A percentile compares a stretch with the other conserved stretches of the same genome.
These are phyloP conservation scores for Amorphotheca resinae DNA, from an alignment of 495 filamentous ascomycete species.

Conservation along the genomic window DNA sequence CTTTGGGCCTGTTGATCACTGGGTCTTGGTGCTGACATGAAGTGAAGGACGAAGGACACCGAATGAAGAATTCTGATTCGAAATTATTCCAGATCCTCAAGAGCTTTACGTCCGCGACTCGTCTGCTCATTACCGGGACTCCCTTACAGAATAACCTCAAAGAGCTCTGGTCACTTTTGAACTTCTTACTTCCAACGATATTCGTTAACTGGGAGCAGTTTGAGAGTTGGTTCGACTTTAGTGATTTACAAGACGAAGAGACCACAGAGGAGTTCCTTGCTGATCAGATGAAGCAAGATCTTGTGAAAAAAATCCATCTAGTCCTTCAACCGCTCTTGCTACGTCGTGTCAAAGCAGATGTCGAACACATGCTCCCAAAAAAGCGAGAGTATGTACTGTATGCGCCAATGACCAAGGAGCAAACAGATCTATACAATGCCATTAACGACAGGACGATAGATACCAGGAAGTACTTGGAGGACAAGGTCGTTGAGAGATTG, in stretches of 20 bases:
- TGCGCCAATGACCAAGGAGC: slow-evolving; percentile 74
- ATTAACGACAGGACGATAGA: slow-evolving; percentile 60
- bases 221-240: slow-evolving; percentile 93
- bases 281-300: slow-evolving; percentile 66
- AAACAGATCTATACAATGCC: slow-evolving; percentile 81
- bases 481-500: slow-evolving; percentile 64
- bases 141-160: slow-evolving; percentile 92
- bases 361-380: slow-evolving; percentile 77
- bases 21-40: neutral
- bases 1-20: neutral
- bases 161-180: slow-evolving; percentile 88
- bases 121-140: slow-evolving; percentile 88
- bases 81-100: slow-evolving; percentile 79
- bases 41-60: slow-evolving; percentile 81
- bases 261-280: slow-evolving; percentile 58
- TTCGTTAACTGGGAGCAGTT: slow-evolving; percentile 85
- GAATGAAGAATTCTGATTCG: slow-evolving; percentile 94
- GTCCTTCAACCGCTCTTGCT: slow-evolving; percentile 88
- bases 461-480: slow-evolving; percentile 70
- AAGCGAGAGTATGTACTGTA: slow-evolving; percentile 95
- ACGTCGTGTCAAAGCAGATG: slow-evolving; percentile 82
- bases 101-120: slow-evolving; percentile 75
- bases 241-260: slow-evolving; percentile 62
- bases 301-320: slow-evolving; percentile 81
- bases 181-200: slow-evolving; percentile 85